Base-by-base conservation (phyloP, 768 basidiomycete genomes). In the Termitomyces sp. region DNA sequence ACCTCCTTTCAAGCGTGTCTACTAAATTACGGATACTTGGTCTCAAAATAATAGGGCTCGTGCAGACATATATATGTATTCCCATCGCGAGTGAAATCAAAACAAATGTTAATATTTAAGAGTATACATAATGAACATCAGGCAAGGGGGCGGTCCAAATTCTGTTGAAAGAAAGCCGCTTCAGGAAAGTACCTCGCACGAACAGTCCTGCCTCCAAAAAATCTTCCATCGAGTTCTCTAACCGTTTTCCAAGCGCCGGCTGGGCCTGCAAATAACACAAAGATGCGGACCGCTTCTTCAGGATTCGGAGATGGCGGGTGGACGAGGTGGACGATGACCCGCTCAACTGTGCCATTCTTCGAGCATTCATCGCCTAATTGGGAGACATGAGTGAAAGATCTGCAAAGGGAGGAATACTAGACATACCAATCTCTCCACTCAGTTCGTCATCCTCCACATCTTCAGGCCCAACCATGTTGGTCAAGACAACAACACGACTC, bases 1-100 rank as follows among this genome's bases (percentile, higher is more conserved):
- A 38, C 96, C 96, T 65, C 96, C 96, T 14, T 97, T 97, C 87
- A 96, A 96, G 84, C 92, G 94, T 74, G 91, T 92, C 59, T 96
- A 96, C 77, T 96, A 82, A 74, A 68, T 7, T 42, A 38, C 7
- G 40, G 34, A 15, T 42, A 42, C 25, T 17, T 38, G 52, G 6
- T 51, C 7, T 0, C 6, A 60, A 52, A 54, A 57, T 51, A 55
- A 52, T 57, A 37, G 42, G 46, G 51, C 56, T 63, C 50, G 55
- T 31, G 25, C 31, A 57, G 17, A 31, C 37, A 46, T 47, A 55
- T 17, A 53, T 45, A 59, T 64, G 54, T 62, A 49, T 57, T 38
- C 38, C 46, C 42, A 31, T 40, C 65, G 53, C 57, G 57, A 62
- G 59, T 32, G 60, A 60, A 64, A 57, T 55, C 46, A 60, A 66